Evolutionary conservation across 371 early-diverging fungal genomes (phyloP).

Genomic region (Blakeslea trispora): DNA sequence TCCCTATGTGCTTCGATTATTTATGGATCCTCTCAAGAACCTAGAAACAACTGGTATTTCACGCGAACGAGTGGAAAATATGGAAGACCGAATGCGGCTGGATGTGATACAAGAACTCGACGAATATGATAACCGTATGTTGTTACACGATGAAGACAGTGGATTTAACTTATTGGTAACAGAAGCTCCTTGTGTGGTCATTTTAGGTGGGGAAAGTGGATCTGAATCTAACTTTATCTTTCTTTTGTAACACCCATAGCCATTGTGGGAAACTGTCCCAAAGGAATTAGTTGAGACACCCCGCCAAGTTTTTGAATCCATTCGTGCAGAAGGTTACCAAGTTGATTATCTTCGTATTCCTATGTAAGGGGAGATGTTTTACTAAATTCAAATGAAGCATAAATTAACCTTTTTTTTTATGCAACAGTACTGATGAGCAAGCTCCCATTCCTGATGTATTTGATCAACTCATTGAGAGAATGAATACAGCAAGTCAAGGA

Average conservation of each 20-base stretch:
- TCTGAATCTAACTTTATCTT: slow-evolving; percentile 5
- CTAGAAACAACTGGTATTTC: slow-evolving; percentile 67
- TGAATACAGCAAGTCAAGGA: slow-evolving; percentile 39
- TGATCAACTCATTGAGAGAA: slow-evolving; percentile 57
- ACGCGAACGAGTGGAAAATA: slow-evolving; percentile 61
- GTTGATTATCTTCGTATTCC: slow-evolving; percentile 67
- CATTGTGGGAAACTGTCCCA: slow-evolving; percentile 62
- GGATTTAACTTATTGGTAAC: slow-evolving; percentile 52
- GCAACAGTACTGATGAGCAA: slow-evolving; percentile 67
- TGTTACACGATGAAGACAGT: slow-evolving; percentile 62
- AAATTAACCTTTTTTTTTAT: not conserved
- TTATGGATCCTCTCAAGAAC: slow-evolving; percentile 61
- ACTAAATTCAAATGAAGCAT: not conserved
- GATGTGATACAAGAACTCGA: slow-evolving; percentile 58
- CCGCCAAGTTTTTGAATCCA: slow-evolving; percentile 51
- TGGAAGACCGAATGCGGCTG: slow-evolving; percentile 62
- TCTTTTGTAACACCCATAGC: slow-evolving; percentile 25
- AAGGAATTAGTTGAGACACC: slow-evolving; percentile 57
- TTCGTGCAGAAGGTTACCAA: slow-evolving; percentile 51
- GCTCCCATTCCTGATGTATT: slow-evolving; percentile 76
- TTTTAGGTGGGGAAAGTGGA: too few species aligned
- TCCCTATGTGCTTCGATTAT: slow-evolving; percentile 62
- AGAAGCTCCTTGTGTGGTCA: not conserved
- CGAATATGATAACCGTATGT: slow-evolving; percentile 50
- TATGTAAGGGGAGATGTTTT: slow-evolving; percentile 47